phyloP scores from a whole-genome alignment of 805 yeast species.

The Teunomyces tritomae region DNA sequence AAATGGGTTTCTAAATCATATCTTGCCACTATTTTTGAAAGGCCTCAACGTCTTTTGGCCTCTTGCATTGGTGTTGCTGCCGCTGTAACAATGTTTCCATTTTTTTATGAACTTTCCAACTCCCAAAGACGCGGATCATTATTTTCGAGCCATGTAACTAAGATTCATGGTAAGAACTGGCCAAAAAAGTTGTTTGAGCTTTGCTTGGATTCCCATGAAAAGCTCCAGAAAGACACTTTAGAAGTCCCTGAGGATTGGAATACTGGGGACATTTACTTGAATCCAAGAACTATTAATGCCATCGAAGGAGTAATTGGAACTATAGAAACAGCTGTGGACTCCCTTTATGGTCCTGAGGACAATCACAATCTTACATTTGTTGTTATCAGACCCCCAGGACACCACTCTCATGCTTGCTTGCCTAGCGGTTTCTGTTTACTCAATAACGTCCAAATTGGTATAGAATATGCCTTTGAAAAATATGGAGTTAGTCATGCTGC shows the following conservation, averaged over 20 bases:
- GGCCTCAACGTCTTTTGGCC: constrained; percentile 78
- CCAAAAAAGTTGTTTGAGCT: constrained; percentile 55
- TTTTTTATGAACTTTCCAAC: constrained; percentile 49
- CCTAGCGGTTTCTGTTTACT: constrained; percentile 84
- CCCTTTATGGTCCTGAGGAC: constrained; percentile 24
- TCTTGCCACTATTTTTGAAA: constrained; percentile 67
- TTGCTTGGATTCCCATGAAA: constrained; percentile 57
- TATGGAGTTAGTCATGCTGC: constrained; percentile 77
- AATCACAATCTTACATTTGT: constrained; percentile 54
- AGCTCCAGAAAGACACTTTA: constrained; percentile 49
- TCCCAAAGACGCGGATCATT: constrained; percentile 49
- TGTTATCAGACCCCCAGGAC: constrained; percentile 80
- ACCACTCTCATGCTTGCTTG: constrained; percentile 78
- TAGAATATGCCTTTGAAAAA: constrained; percentile 66
- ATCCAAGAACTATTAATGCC: constrained; percentile 64
- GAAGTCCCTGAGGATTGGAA: constrained; percentile 85
- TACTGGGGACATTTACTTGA: constrained; percentile 75
- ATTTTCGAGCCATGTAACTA: constrained; percentile 56
- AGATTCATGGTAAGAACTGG: constrained; percentile 77
- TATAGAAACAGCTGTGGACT: constrained; percentile 67
- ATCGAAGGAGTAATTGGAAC: constrained; percentile 77
- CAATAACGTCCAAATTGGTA: constrained; percentile 78
- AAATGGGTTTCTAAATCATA: constrained; percentile 73
- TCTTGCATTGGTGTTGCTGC: constrained; percentile 76
- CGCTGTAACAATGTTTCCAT: constrained; percentile 67